Conservation (phyloP, 805 yeast species). For the Kodamaea restingae region DNA sequence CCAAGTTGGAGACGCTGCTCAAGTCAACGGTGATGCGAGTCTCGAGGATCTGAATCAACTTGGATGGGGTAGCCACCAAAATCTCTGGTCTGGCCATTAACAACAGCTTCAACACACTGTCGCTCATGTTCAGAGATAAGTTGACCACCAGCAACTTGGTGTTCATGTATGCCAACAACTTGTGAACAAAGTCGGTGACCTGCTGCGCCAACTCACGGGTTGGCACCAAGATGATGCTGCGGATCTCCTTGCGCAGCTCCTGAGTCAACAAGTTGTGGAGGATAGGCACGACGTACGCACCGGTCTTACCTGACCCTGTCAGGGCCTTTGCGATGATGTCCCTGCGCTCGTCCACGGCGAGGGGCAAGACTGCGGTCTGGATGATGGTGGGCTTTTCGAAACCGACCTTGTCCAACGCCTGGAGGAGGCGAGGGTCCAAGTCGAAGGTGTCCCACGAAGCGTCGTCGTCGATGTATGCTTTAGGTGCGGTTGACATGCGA, state of each 20-base stretch:
- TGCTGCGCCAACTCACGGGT: conserved; percentile 89
- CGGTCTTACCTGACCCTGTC: conserved; percentile 95
- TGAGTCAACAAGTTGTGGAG: conserved; percentile 65
- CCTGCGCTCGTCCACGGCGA: conserved; percentile 84
- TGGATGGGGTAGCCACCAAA: conserved; percentile 82
- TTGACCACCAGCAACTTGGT: conserved; percentile 62
- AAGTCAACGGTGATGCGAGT: conserved; percentile 40
- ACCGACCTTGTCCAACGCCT: conserved; percentile 78
- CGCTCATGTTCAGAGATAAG: conserved; percentile 61
- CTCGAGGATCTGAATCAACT: conserved; percentile 55
- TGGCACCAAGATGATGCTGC: conserved; percentile 80
- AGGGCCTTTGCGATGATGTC: conserved; percentile 92
- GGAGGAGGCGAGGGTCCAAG: conserved; percentile 76
- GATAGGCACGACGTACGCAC: conserved; percentile 85
- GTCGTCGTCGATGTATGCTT: conserved; percentile 68
- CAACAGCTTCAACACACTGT: conserved; percentile 65
- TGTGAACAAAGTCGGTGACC: conserved; percentile 65
- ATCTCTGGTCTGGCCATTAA: conserved; percentile 75
- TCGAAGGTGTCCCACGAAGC: conserved; percentile 70
- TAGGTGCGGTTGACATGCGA: conserved; percentile 31
- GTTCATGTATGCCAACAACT: conserved; percentile 67
- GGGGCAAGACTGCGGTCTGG: conserved; percentile 87
- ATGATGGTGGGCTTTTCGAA: conserved; percentile 84
- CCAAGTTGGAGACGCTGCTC: conserved; percentile 60
- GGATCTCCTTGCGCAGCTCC: conserved; percentile 29